A percentile compares a stretch with the other conserved stretches of the same genome.
Evolutionary conservation across 257 asterid species (phyloP).

Genomic region (Scutellaria barbata): DNA sequence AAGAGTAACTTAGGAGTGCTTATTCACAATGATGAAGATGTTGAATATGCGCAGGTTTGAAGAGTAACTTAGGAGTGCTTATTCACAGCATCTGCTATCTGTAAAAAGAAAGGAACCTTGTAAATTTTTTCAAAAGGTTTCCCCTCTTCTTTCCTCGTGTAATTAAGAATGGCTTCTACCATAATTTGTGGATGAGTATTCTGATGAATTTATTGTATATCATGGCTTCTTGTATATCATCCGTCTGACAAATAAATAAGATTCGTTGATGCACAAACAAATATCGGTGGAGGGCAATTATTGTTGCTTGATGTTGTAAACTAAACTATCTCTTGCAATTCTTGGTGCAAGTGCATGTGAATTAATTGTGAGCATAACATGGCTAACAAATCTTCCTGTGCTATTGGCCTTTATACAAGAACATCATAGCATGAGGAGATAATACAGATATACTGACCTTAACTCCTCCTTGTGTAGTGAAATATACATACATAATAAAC

Average conservation of each 20-base stretch:
- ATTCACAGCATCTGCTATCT: constrained; percentile 3
- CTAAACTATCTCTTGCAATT: not conserved
- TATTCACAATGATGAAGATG: not conserved
- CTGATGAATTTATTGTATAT: constrained; percentile 13
- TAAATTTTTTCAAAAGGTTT: constrained; percentile 29
- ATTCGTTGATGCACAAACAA: not conserved
- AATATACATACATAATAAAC: not conserved
- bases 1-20: constrained; percentile 30
- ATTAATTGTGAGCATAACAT: not conserved
- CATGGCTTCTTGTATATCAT: not conserved
- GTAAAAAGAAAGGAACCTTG: constrained; percentile 25
- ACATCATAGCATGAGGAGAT: constrained; percentile 19
- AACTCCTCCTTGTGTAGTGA: not conserved
- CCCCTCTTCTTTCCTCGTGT: constrained; percentile 13
- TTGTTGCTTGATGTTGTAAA: constrained; percentile 16
- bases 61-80: constrained; percentile 29
- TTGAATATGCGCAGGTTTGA: constrained; percentile 34
- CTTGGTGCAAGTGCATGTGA: constrained; percentile 12
- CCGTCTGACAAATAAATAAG: not conserved
- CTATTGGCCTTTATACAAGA: constrained; percentile 7
- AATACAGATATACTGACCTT: constrained; percentile 20
- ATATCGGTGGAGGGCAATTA: constrained; percentile 24
- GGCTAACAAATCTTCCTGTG: not conserved
- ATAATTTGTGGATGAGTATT: constrained; percentile 11
- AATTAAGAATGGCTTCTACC: constrained; percentile 26